Evolutionary conservation across 2,329 filamentous ascomycete species (phyloP), one percentile per base, ranked within the genome.

Genomic region (Teratosphaeria nubilosa): DNA sequence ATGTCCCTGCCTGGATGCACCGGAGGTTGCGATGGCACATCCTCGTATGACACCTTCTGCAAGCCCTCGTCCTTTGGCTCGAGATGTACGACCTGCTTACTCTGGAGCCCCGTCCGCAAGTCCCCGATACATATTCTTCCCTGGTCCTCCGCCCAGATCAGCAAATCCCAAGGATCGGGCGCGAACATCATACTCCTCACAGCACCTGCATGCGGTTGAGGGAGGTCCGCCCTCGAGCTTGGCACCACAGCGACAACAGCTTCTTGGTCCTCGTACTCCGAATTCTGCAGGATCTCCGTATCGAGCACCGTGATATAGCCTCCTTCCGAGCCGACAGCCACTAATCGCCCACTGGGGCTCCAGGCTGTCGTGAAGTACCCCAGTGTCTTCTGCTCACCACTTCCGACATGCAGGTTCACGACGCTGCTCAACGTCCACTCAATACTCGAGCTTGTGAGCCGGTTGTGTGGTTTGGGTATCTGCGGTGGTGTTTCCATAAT

Each of bases 121-220:
- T 94, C 89, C 5, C 86, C 86, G 45, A 92, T 78, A 41, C 87
- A 89, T 16, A 91, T 78, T 58, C 85, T 80, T 3, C 86, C 88
- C 62, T 88, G 86, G 66, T 96, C 89, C 73, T 99, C 94, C 9
- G 91, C 89, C 91, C 94, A 97, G 6, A 95, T 88, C 48, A 99
- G 77, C 20, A 99, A 82, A 69, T 96, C 92, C 78, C 87, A 92
- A 0, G 91, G 90, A 1, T 88, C 88, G 0, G 92, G 91, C 4
- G 89, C 91, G 70, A 99, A 99, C 1, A 87, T 82, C 88, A 97
- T 95, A 61, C 91, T 90, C 61, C 94, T 83, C 56, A 97, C 85
- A 32, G 92, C 91, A 51, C 92, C 92, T 22, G 82, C 73, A 62
- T 69, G 66, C 13, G 66, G 64, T 10, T 72, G 80, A 24, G 83